Evolutionary conservation across 2,329 filamentous ascomycete species (phyloP).

Genomic region (Xylariaceae sp.): DNA sequence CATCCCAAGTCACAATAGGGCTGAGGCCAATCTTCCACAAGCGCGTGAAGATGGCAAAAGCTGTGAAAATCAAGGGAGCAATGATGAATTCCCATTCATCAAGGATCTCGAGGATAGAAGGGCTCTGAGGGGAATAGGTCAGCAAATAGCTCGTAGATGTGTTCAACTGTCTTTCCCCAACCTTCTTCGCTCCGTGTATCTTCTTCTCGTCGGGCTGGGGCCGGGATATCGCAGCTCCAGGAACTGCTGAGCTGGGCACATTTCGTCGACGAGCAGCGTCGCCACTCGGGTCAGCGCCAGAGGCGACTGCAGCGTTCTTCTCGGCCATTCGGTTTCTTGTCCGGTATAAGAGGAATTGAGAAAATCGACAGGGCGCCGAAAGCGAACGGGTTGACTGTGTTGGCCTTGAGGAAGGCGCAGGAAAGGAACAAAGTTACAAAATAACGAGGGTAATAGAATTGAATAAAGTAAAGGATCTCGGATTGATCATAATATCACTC

Average conservation of each 20-base stretch:
- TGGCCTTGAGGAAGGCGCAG: conserved; percentile 3
- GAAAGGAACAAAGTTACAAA: conserved; percentile 15
- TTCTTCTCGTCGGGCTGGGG: conserved; percentile 65
- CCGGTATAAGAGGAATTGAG: not conserved
- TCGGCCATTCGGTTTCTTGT: conserved; percentile 54
- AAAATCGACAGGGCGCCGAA: not conserved
- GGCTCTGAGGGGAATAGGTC: conserved; percentile 46
- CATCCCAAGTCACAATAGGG: conserved; percentile 71
- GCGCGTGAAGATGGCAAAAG: conserved; percentile 69
- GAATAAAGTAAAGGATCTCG: conserved; percentile 13
- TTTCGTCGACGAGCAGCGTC: conserved; percentile 65
- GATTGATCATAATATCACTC: conserved; percentile 21
- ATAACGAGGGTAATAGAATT: conserved; percentile 28
- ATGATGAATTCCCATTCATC: conserved; percentile 69
- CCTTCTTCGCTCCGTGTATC: conserved; percentile 62
- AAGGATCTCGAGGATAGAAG: conserved; percentile 67
- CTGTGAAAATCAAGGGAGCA: conserved; percentile 66
- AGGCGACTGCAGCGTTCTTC: conserved; percentile 62
- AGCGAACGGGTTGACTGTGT: not conserved
- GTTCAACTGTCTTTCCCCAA: conserved; percentile 41
- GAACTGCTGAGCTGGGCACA: conserved; percentile 52
- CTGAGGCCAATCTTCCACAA: conserved; percentile 74
- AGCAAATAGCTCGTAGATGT: conserved; percentile 1
- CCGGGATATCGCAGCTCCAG: conserved; percentile 44
- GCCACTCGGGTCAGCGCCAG: conserved; percentile 62